Evolutionary conservation across 163 green algal species (phyloP), one percentile per base, ranked within the genome.

Genomic region (Coccomyxa subellipsoidea): DNA sequence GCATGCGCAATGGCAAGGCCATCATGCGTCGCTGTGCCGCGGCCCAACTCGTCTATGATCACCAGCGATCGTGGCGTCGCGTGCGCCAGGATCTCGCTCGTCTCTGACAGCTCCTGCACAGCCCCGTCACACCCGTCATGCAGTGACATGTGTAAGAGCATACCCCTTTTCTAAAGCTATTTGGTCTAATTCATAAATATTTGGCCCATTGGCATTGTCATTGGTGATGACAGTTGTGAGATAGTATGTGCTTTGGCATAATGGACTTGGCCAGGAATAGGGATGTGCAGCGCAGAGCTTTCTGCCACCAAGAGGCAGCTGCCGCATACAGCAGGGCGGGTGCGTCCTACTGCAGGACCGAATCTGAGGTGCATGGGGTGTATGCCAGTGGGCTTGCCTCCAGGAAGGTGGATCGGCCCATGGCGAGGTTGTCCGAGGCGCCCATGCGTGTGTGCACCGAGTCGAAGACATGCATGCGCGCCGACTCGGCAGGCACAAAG

Each of bases 361-460:
- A n/a, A n/a, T n/a, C n/a, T n/a, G n/a, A n/a, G n/a, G n/a, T n/a
- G n/a, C n/a, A n/a, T n/a, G n/a, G n/a, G n/a, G n/a, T n/a, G n/a
- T n/a, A n/a, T n/a, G n/a, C n/a, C n/a, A n/a, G n/a, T n/a, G n/a
- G 27, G 27, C 27, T 4, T 18, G 81, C 95, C 88, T 98, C 94
- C 7, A 96, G 81, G 80, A 99, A 99, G 21, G 95, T 98, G 76
- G 88, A 95, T 38, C 88, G 82, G 3, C 89, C 90, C 80, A 87
- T 80, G 5, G 92, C 86, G 39, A 98, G 87, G 82, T 89, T 92
- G 87, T 98, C 95, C 3, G 85, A 89, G 36, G 96, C 96, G 32
- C 96, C 96, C 93, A 98, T 98, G 83, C 96, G 92, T 2, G 90
- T 96, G 85, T 91, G 92, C 32, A 99, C 86, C n/a, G 83, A 90